Evolutionary conservation across 257 asterid species (phyloP), one percentile per base, ranked within the genome.

Genomic region (Plantago elongata): DNA sequence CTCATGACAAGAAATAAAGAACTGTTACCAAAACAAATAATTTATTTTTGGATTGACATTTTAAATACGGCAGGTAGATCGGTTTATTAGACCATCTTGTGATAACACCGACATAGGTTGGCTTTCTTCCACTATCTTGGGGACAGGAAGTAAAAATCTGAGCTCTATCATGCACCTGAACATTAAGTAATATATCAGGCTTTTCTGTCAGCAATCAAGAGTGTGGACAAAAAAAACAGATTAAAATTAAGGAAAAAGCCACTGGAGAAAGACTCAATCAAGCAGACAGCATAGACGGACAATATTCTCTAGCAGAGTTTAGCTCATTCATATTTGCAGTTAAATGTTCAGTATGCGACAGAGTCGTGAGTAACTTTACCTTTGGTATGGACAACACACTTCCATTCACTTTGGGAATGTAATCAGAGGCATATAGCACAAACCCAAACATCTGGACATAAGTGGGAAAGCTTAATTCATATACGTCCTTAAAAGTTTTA

Each of bases 121-220:
- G 97, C 79, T 85, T 79, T 54, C 65, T 83, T 27, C 76, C 74
- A 50, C 72, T 51, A 51, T 69, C 80, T n/a, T 74, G 84, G 50
- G 78, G 62, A 68, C 99, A 92, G n/a, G 97, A 89, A 50, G 89
- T 55, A 62, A 86, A 86, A 49, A 92, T 93, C 67, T 92, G 99
- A 54, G 96, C 99, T 81, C 97, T 86, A 73, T 92, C 99, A 66
- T 84, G 97, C 72, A 92, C 96, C 99, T 92, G 84, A 34, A 65
- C 46, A 12, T 30, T 22, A 51, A 46, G 62, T 60, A 45, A 45
- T 61, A 64, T 42, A 49, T 54, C 47, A 45, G 38, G 29, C 48
- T 63, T 68, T 63, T 68, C n/a, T 38, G 13, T 61, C 60, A 56
- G 15, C 55, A 56, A 22, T 61, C 62, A 29, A 16, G 46, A 45